Evolutionary conservation across 768 basidiomycete species (phyloP).

Genomic region (Amanita thiersii): DNA sequence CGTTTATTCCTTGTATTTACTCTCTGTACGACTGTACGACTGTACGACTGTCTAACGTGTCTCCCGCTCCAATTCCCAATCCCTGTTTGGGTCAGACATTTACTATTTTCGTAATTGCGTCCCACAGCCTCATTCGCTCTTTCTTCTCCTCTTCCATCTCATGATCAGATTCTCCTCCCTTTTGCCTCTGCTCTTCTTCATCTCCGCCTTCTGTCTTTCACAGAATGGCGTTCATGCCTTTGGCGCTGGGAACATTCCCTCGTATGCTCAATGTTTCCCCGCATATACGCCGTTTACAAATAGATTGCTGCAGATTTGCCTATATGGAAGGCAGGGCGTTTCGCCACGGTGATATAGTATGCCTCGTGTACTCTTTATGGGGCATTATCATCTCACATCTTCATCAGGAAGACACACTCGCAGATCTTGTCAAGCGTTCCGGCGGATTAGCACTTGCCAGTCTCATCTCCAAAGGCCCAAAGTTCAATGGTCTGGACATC

Average conservation of each 20-base stretch:
- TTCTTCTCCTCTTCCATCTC: conserved; percentile 22
- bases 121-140: conserved; percentile 7
- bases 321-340: conserved; percentile 84
- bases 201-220: conserved; percentile 50
- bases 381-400: conserved; percentile 5
- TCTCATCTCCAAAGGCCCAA: conserved; percentile 51
- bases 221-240: conserved; percentile 60
- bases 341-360: conserved; percentile 85
- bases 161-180: conserved; percentile 21
- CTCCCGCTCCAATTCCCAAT: too few relatives aligned
- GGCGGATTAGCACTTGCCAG: conserved; percentile 51
- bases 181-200: conserved; percentile 37
- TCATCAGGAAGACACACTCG: conserved; percentile 57
- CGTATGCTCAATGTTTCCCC: conserved; percentile 27
- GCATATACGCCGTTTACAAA: conserved; percentile 11
- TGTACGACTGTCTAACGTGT: too few relatives aligned
- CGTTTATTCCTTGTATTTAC: too few relatives aligned
- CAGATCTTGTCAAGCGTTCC: conserved; percentile 49
- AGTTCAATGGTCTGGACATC: conserved; percentile 75
- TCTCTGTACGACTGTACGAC: too few relatives aligned
- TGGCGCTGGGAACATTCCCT: conserved; percentile 84
- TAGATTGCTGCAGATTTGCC: conserved; percentile 43
- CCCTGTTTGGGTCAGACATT: not conserved
- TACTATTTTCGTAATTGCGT: not conserved
- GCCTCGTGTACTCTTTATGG: conserved; percentile 9